Percentiles rank a stretch among this genome's conserved stretches.
Conservation (phyloP, 176 grass and related monocot species). For the Carex littledalei region DNA sequence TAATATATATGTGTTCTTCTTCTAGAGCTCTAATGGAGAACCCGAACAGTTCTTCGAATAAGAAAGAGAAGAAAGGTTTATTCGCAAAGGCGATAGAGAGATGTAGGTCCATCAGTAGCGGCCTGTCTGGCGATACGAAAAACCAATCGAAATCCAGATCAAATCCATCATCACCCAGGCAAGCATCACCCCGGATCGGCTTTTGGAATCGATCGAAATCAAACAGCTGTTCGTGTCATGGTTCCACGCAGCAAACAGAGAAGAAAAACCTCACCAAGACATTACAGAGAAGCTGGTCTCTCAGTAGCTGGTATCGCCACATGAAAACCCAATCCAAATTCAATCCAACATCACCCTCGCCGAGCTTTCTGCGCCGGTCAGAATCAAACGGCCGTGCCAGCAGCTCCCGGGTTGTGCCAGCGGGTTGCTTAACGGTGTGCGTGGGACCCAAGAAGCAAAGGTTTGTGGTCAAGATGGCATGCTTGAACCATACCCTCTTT, state of each 20-base stretch:
- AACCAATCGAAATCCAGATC: not conserved
- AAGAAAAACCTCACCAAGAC: constrained; percentile 24
- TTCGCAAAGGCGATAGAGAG: constrained; percentile 8
- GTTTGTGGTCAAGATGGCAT: constrained; percentile 26
- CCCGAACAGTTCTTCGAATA: not conserved
- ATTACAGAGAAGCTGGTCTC: constrained; percentile 16
- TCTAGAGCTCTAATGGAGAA: not conserved
- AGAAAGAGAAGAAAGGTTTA: constrained; percentile 27
- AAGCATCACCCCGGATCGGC: not conserved
- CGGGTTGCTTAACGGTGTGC: constrained; percentile 26
- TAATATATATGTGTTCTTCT: not conserved
- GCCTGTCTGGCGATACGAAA: not conserved
- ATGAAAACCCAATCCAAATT: not conserved
- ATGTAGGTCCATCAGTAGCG: not conserved
- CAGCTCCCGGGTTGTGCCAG: not conserved
- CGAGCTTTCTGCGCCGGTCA: not conserved
- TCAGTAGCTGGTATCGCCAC: not conserved
- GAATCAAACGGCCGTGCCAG: not conserved
- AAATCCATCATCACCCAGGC: not conserved
- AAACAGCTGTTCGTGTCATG: not conserved
- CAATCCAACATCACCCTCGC: not conserved
- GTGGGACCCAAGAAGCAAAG: constrained; percentile 29
- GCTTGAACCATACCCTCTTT: constrained; percentile 38
- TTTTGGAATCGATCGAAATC: not conserved
- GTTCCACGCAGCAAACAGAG: not conserved